A percentile compares a stretch with the other conserved stretches of the same genome.
phyloP scores from a whole-genome alignment of 148 eudicot species.

The Vaccinium vitisidaea region DNA sequence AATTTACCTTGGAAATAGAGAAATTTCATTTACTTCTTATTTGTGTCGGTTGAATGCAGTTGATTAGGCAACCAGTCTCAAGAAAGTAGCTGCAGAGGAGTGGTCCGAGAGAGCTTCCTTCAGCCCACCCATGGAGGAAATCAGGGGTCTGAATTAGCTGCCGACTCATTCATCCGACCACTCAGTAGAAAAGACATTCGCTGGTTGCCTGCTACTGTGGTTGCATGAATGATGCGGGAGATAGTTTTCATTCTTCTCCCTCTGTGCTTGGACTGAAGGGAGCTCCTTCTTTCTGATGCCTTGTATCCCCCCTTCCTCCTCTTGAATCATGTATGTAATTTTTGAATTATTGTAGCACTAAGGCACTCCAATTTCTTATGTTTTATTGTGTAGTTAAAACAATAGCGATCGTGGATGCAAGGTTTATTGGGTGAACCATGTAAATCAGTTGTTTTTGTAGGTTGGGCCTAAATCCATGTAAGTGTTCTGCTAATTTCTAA shows the following conservation, averaged over 20 bases:
- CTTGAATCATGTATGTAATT: neutral
- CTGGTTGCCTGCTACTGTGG: slow-evolving; percentile 60
- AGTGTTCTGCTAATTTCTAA: neutral
- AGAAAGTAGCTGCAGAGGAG: slow-evolving; percentile 28
- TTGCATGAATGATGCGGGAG: slow-evolving; percentile 99
- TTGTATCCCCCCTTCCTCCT: slow-evolving; percentile 19
- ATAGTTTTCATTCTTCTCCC: slow-evolving; percentile 73
- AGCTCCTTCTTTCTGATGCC: slow-evolving; percentile 78
- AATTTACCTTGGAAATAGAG: neutral
- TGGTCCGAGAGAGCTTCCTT: slow-evolving; percentile 86
- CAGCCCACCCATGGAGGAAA: slow-evolving; percentile 95
- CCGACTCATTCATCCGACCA: slow-evolving; percentile 99
- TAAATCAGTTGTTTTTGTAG: neutral
- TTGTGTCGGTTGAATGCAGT: neutral
- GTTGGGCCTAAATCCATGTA: neutral
- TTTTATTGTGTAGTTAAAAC: neutral
- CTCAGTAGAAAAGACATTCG: slow-evolving; percentile 53
- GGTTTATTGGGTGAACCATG: neutral
- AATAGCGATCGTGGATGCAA: neutral
- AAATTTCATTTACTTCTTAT: neutral
- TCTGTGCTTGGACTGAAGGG: slow-evolving; percentile 99
- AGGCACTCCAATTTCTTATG: too few relatives aligned
- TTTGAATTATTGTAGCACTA: neutral
- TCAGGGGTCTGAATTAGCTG: slow-evolving; percentile 82
- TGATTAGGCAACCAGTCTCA: neutral